Percentiles rank a stretch among this genome's conserved stretches.
phyloP scores from a whole-genome alignment of 352 stramenopile genomes.

The Saprolegnia diclina region DNA sequence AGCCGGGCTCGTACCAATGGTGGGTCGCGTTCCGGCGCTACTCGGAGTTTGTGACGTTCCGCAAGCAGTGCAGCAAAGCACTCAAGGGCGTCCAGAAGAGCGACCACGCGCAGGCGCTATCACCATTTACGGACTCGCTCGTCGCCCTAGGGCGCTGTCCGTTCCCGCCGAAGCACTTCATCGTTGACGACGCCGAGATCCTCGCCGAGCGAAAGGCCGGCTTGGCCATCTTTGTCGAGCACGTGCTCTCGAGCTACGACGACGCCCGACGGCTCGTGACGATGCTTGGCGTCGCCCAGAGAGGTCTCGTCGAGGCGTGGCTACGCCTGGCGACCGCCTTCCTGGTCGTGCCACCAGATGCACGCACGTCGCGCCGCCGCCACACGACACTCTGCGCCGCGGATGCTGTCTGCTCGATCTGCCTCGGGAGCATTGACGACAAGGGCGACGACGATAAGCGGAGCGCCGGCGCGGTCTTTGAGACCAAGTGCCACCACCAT shows the following conservation, averaged over 20 bases:
- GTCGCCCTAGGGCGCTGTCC: not conserved
- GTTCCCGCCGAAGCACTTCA: not conserved
- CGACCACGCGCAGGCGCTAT: not conserved
- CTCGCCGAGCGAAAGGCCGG: not conserved
- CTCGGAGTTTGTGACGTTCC: not conserved
- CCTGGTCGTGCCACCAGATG: not conserved
- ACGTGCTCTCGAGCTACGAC: not conserved
- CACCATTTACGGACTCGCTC: not conserved
- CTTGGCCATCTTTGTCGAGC: not conserved
- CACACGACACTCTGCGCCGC: not conserved
- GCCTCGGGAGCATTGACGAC: not conserved
- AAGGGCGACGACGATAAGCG: not conserved
- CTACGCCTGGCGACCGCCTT: not conserved
- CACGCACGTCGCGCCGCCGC: no score
- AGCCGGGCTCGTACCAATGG: not conserved
- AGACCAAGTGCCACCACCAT: not conserved
- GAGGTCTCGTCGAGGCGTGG: not conserved
- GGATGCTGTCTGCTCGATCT: not conserved
- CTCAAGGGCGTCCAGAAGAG: not conserved
- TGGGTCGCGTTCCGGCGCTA: not conserved
- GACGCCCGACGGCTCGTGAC: not conserved
- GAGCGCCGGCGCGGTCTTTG: not conserved
- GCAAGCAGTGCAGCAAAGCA: not conserved
- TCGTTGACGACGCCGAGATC: not conserved
- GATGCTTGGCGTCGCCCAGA: not conserved